These are phyloP conservation scores for Lipomyces japonicus DNA, from an alignment of 805 yeast species.

Conservation along the genomic window DNA sequence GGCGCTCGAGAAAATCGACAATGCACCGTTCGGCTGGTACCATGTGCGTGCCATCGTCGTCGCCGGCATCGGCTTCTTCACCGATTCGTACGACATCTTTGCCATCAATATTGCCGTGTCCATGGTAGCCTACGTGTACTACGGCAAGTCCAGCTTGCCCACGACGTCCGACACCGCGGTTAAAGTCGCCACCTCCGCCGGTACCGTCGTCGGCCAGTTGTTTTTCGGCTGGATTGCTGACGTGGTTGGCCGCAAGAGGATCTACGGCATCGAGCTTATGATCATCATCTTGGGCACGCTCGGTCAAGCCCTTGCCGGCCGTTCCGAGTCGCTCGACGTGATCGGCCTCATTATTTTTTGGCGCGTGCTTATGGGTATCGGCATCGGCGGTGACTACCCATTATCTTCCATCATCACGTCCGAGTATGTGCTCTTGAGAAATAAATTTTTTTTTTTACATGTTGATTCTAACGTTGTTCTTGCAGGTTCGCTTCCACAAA, in stretches of 20 bases:
- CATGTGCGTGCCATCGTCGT: slow-evolving; percentile 41
- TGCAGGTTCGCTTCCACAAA: slow-evolving; percentile 71
- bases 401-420: slow-evolving; percentile 89
- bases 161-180: slow-evolving; percentile 68
- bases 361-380: slow-evolving; percentile 89
- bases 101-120: slow-evolving; percentile 80
- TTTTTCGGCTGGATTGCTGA: slow-evolving; percentile 83
- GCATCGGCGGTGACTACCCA: slow-evolving; percentile 97
- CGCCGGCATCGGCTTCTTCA: slow-evolving; percentile 87
- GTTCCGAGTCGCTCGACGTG: slow-evolving; percentile 40
- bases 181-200: slow-evolving; percentile 88
- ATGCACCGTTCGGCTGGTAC: slow-evolving; percentile 58
- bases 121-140: slow-evolving; percentile 74
- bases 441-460: neutral
- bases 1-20: slow-evolving; percentile 57
- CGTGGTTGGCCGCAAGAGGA: slow-evolving; percentile 75
- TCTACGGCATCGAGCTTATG: slow-evolving; percentile 83
- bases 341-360: slow-evolving; percentile 69
- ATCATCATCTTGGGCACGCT: slow-evolving; percentile 77
- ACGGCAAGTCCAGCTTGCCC: slow-evolving; percentile 56
- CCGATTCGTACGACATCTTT: slow-evolving; percentile 89
- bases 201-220: slow-evolving; percentile 88
- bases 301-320: slow-evolving; percentile 70
- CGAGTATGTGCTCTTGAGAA: slow-evolving; percentile 42
- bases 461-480: neutral